phyloP scores from a whole-genome alignment of 1,284 basidiomycete genomes.

The Volvariella surrecta region DNA sequence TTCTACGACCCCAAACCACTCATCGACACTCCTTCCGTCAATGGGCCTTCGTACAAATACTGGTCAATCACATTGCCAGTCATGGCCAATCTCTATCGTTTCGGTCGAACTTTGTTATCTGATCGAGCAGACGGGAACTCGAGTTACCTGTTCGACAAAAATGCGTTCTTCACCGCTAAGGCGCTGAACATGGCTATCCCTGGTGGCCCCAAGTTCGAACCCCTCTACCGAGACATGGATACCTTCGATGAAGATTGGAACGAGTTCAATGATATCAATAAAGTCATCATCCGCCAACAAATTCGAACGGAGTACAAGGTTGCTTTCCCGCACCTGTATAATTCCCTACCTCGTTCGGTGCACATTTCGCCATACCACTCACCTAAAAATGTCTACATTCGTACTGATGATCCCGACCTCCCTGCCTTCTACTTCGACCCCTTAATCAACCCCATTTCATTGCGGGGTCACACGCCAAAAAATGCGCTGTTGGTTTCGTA shows the following conservation, averaged over 20 bases:
- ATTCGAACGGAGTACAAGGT: conserved; percentile 99
- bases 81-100: conserved; percentile 95
- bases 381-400: conserved; percentile 97
- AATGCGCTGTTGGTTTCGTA: conserved; percentile 80
- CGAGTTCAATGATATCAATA: conserved; percentile 99
- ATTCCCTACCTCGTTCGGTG: conserved; percentile 94
- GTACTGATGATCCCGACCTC: conserved; percentile 96
- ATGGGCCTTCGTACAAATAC: conserved; percentile 89
- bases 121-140: conserved; percentile 89
- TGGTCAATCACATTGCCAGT: conserved; percentile 91
- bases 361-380: conserved; percentile 89
- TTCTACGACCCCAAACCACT: conserved; percentile 98
- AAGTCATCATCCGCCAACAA: conserved; percentile 98
- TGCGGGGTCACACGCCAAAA: conserved; percentile 78
- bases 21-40: conserved; percentile 80
- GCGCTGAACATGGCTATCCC: conserved; percentile 98
- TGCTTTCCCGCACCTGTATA: conserved; percentile 98
- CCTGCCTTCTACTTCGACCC: conserved; percentile 99
- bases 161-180: conserved; percentile 97
- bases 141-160: conserved; percentile 95
- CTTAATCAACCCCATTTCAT: conserved; percentile 92
- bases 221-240: conserved; percentile 92
- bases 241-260: conserved; percentile 99
- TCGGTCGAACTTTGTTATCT: conserved; percentile 88
- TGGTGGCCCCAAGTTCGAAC: conserved; percentile 97